Evolutionary conservation across 352 stramenopile genomes (phyloP).

Genomic region (Phytophthora syringae): DNA sequence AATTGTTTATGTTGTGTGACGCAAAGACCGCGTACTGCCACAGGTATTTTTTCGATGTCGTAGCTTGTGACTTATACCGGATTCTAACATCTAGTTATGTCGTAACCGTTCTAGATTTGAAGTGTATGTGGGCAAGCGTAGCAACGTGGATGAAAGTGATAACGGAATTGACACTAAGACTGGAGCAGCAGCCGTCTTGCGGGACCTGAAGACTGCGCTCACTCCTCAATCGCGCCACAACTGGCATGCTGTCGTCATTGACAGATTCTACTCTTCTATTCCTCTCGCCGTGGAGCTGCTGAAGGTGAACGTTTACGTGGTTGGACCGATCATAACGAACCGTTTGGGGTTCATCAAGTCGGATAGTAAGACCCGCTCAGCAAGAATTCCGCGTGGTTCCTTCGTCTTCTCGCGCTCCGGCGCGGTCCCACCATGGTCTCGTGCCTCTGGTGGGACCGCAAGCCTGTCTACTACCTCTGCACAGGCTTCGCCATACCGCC

Average conservation of each 20-base stretch:
- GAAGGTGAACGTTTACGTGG: not conserved
- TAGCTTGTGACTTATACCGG: not conserved
- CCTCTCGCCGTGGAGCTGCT: not conserved
- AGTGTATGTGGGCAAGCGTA: constrained; percentile 14
- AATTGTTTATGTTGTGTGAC: constrained; percentile 44
- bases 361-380: not conserved
- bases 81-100: constrained; percentile 1
- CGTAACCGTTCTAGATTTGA: constrained; percentile 20
- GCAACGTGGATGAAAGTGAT: not conserved
- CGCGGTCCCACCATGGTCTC: not conserved
- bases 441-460: not conserved
- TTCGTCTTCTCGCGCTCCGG: not conserved
- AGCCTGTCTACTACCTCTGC: not conserved
- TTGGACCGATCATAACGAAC: not conserved
- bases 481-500: not conserved
- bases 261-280: not conserved
- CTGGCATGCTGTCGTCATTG: not conserved
- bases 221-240: not conserved
- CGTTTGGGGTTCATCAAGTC: not conserved
- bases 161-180: not conserved
- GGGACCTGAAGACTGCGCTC: not conserved
- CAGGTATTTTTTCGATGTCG: constrained; percentile 19
- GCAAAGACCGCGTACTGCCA: constrained; percentile 18
- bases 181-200: constrained; percentile 1
- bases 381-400: not conserved